Base-by-base conservation (phyloP, 208 protist species). In the Leishmania gerbilli region DNA sequence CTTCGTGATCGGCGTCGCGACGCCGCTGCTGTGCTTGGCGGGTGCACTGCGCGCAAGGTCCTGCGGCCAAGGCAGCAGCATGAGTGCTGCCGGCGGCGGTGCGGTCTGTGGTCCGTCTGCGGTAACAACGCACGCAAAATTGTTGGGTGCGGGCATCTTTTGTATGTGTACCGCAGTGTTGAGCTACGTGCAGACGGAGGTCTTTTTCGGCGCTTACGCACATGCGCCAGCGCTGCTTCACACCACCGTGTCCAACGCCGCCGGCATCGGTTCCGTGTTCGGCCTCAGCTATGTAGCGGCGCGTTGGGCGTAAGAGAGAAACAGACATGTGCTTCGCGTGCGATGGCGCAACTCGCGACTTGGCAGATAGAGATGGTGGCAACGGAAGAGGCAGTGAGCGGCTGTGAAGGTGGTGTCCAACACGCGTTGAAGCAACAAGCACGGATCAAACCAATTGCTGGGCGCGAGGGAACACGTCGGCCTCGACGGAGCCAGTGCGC, bases 121-220 rank as follows among this genome's bases (percentile, higher is more conserved):
- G 7, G n/a, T 82, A 69, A 80, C 79, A 24, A 77, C 76, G 1
- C 67, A 47, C 0, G 34, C 80, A 11, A 80, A 79, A 40, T 60
- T 83, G 62, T 65, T 85, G 17, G 67, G 79, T 53, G 72, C 77
- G 9, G 87, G 83, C 31, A 72, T 87, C 4, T 84, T 94, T 17
- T 75, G 68, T 0, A 34, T 47, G 11, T 83, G 85, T n/a, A 84
- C 83, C 37, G 80, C 86, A 11, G 27, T 82, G 13, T 58, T 93
- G 34, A 91, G 90, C 77, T 87, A 87, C 24, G 80, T 84, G 31
- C 89, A 95, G 78, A 92, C 91, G 34, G 91, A 95, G 79, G 87
- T 97, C 3, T 95, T 95, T 80, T 95, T 92, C 77, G 94, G 94
- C 13, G 88, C 92, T 17, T 97, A 97, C 87, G 82, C 89, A 56